phyloP scores from a whole-genome alignment of 2,329 filamentous ascomycete species.

The Aspergillaceae sp. region DNA sequence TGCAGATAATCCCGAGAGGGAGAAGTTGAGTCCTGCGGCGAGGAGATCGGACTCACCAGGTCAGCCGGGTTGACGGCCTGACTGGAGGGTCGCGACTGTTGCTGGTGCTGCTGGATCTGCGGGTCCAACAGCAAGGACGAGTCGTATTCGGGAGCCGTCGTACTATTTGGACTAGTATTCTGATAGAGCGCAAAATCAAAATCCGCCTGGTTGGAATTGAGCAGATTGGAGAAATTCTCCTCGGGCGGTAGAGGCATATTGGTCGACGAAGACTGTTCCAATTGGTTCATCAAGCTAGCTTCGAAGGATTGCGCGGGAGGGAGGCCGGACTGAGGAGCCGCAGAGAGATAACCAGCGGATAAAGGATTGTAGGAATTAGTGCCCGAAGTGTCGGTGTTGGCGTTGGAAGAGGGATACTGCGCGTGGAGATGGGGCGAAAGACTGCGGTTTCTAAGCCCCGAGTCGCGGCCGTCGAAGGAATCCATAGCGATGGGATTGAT shows the following conservation, averaged over 20 bases:
- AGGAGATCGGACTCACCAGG: slow-evolving; percentile 38
- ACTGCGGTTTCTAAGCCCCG: slow-evolving; percentile 33
- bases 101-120: slow-evolving; percentile 24
- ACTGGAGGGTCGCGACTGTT: slow-evolving; percentile 12
- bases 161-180: slow-evolving; percentile 23
- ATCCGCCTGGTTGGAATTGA: slow-evolving; percentile 29
- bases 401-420: slow-evolving; percentile 27
- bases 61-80: slow-evolving; percentile 37
- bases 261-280: slow-evolving; percentile 21
- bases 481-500: slow-evolving; percentile 15
- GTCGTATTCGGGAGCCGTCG: slow-evolving; percentile 27
- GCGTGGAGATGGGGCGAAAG: slow-evolving; percentile 35
- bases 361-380: slow-evolving; percentile 28
- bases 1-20: slow-evolving; percentile 12
- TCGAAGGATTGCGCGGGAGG: slow-evolving; percentile 31
- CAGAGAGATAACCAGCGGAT: slow-evolving; percentile 24
- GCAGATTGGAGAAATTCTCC: slow-evolving; percentile 31
- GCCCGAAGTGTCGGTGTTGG: slow-evolving; percentile 24
- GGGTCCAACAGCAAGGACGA: slow-evolving; percentile 34
- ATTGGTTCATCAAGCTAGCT: slow-evolving; percentile 26
- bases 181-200: slow-evolving; percentile 35
- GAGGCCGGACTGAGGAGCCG: slow-evolving; percentile 21
- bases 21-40: slow-evolving; percentile 45
- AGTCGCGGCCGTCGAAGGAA: slow-evolving; percentile 19
- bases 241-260: slow-evolving; percentile 21